Conservation (phyloP, 305 asterid genomes). For the Fraxinus floribunda region DNA sequence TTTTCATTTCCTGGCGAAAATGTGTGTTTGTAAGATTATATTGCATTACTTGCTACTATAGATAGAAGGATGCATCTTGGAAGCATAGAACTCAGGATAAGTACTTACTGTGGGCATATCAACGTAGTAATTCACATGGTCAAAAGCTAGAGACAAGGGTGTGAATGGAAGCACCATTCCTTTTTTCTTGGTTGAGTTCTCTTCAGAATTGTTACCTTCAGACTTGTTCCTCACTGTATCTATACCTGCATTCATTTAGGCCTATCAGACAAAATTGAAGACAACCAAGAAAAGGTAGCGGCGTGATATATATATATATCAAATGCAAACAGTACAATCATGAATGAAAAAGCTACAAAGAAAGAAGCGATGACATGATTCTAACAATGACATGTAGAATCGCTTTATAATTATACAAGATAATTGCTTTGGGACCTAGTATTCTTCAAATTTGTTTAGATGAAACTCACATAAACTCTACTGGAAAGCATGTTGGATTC, state of each 20-base stretch:
- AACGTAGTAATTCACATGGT: constrained; percentile 82
- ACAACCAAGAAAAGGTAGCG: not conserved
- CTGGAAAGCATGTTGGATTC: not conserved
- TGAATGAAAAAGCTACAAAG: not conserved
- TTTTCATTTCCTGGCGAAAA: constrained; percentile 71
- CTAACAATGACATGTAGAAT: not conserved
- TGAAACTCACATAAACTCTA: not conserved
- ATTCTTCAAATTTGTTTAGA: not conserved
- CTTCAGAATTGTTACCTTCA: constrained; percentile 15
- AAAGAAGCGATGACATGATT: not conserved
- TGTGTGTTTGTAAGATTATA: not conserved
- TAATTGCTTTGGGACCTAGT: not conserved
- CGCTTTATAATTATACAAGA: not conserved
- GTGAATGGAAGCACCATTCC: constrained; percentile 97
- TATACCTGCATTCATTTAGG: constrained; percentile 38
- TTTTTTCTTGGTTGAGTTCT: constrained; percentile 32
- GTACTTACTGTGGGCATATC: constrained; percentile 91
- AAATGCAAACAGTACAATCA: not conserved
- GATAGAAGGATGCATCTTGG: not conserved
- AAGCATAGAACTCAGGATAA: not conserved
- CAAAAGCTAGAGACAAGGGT: constrained; percentile 74
- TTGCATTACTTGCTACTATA: not conserved
- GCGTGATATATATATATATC: too few species aligned
- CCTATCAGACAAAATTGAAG: constrained; percentile 9
- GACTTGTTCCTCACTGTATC: constrained; percentile 32